Conservation (phyloP, 306 rosid species). For the Crataegus laevigata region DNA sequence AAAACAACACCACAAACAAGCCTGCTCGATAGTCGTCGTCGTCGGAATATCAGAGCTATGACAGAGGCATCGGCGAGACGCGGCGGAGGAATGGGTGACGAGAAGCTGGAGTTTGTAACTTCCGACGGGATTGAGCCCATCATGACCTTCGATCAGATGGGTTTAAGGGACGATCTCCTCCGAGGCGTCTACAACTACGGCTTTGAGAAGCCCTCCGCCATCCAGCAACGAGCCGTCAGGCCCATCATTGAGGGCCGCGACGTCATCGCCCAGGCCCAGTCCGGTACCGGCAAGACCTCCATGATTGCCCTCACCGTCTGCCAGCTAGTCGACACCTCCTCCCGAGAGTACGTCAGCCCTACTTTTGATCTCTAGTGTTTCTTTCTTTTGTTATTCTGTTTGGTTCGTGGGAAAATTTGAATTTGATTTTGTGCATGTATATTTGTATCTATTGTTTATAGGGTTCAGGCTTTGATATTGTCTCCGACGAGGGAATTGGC, state of each 20-base stretch:
- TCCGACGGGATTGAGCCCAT: conserved; percentile 81
- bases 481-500: conserved; percentile 98
- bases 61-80: background rate
- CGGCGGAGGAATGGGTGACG: conserved; percentile 36
- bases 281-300: conserved; percentile 96
- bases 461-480: conserved; percentile 86
- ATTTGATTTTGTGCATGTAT: background rate
- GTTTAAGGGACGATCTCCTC: conserved; percentile 76
- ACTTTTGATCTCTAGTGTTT: background rate
- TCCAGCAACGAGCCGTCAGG: conserved; percentile 89
- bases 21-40: background rate
- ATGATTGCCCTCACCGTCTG: conserved; percentile 97
- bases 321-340: conserved; percentile 71
- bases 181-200: conserved; percentile 90
- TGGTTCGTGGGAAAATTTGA: background rate
- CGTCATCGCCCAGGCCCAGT: conserved; percentile 97
- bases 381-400: background rate
- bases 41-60: background rate
- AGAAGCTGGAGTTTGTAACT: conserved; percentile 69
- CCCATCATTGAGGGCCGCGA: conserved; percentile 94
- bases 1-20: background rate
- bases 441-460: background rate
- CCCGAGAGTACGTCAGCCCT: conserved; percentile 53
- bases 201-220: conserved; percentile 95
- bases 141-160: conserved; percentile 83